Conservation (phyloP, 345 rosid species). For the Psidium friedrichsthalianum region DNA sequence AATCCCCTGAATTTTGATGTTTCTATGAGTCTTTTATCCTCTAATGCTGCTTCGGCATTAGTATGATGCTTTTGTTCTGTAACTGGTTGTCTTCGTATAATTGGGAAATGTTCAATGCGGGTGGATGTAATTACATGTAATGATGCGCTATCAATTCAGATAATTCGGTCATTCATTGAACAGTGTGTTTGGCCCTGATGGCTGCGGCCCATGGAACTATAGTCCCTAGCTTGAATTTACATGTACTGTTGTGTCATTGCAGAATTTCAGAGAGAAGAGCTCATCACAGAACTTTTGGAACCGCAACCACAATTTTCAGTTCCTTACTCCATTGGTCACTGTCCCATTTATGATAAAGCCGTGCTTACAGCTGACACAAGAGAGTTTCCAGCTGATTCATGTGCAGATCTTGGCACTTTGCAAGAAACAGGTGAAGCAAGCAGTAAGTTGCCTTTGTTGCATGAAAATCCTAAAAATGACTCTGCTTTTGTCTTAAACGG, state of each 20-base stretch:
- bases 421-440: conserved; percentile 15
- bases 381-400: conserved; percentile 10
- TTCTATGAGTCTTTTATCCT: neutral
- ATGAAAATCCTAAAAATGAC: conserved; percentile 3
- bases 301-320: conserved; percentile 28
- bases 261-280: conserved; percentile 67
- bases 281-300: conserved; percentile 47
- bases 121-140: neutral
- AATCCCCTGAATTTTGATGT: neutral
- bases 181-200: neutral
- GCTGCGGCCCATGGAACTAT: neutral
- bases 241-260: conserved; percentile 7
- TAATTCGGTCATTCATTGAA: neutral
- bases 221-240: neutral
- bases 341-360: conserved; percentile 21
- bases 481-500: conserved; percentile 10
- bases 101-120: neutral
- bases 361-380: conserved; percentile 15
- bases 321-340: conserved; percentile 19
- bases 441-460: conserved; percentile 17
- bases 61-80: neutral
- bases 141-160: neutral
- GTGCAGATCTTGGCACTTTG: conserved; percentile 4
- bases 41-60: neutral
- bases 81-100: neutral